Percentiles rank a stretch among this genome's conserved stretches.
Conservation (phyloP, 1,284 basidiomycete genomes). For the Thelephora terrestris region DNA sequence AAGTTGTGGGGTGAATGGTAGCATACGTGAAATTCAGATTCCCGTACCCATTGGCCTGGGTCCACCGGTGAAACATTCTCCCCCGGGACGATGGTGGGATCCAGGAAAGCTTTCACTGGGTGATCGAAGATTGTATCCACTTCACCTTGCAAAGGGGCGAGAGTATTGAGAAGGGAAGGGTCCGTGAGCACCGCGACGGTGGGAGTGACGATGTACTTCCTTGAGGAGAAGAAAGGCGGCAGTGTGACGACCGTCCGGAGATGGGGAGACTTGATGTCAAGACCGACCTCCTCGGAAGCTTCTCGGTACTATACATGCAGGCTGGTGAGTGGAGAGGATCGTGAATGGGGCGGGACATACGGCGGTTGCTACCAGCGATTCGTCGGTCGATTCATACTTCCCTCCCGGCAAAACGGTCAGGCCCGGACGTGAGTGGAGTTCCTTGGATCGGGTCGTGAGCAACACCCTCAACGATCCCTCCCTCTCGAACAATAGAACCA, state of each 20-base stretch:
- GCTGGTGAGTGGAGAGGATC: neutral
- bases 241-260: constrained; percentile 58
- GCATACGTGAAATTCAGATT: constrained; percentile 53
- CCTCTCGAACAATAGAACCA: constrained; percentile 68
- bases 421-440: constrained; percentile 65
- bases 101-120: constrained; percentile 59
- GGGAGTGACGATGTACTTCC: constrained; percentile 55
- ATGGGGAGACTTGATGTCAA: constrained; percentile 47
- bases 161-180: constrained; percentile 33
- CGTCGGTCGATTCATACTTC: constrained; percentile 63
- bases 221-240: constrained; percentile 62
- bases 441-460: constrained; percentile 75
- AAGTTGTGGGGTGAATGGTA: neutral
- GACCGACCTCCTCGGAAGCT: constrained; percentile 71
- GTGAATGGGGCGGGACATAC: constrained; percentile 33
- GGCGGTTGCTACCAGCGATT: constrained; percentile 56
- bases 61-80: constrained; percentile 45
- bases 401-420: constrained; percentile 81
- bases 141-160: constrained; percentile 54
- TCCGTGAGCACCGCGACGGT: constrained; percentile 65
- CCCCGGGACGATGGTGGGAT: constrained; percentile 38
- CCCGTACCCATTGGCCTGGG: constrained; percentile 70
- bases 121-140: constrained; percentile 75
- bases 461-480: constrained; percentile 60
- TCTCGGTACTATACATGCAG: constrained; percentile 51